Evolutionary conservation across 176 grass and related monocot species (phyloP), one percentile per base, ranked within the genome.

Genomic region (Stipa capillata): DNA sequence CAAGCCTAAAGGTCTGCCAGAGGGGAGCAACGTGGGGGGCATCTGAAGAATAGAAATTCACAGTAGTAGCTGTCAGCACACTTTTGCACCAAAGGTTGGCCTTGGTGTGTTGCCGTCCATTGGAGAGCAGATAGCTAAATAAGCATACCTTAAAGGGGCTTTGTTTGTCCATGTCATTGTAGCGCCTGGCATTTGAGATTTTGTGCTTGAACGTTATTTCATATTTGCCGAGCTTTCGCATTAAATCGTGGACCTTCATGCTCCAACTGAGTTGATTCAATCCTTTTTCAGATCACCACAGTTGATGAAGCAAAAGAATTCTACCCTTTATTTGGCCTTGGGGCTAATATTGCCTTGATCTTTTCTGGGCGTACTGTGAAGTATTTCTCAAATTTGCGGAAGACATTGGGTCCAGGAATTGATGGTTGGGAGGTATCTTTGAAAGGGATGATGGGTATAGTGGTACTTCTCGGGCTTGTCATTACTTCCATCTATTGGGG

Each of bases 361-460:
- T 93, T 93, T 48, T 90, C 90, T 21, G 88, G 90, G 20, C 90
- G 88, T 11, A 97, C 90, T 2, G 94, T 97, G 33, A 97, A 93
- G 41, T 93, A 89, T 72, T 97, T 97, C 88, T 97, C 94, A 79
- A 97, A 97, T 80, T 51, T 97, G 67, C 72, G 94, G 11, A 89
- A 91, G 68, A 91, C 87, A 74, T 87, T 97, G 83, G 94, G 90
- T 73, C 90, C 94, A 57, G 90, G 90, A 41, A 52, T 97, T 76
- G 94, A 97, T 73, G 94, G 90, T 58, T 97, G 94, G 94, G 90
- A 85, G 69, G 74, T 97, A 44, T 97, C 90, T 69, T 72, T 97
- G 55, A 97, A 93, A 87, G 90, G 90, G 82, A 97, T 97, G 94
- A 97, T 97, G 94, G 87, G 94, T 76, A 93, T 97, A 37, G 94